Percentiles rank a stretch among this genome's conserved stretches.
Conservation (phyloP, 2,329 filamentous ascomycete species). For the Xylaria sp. region DNA sequence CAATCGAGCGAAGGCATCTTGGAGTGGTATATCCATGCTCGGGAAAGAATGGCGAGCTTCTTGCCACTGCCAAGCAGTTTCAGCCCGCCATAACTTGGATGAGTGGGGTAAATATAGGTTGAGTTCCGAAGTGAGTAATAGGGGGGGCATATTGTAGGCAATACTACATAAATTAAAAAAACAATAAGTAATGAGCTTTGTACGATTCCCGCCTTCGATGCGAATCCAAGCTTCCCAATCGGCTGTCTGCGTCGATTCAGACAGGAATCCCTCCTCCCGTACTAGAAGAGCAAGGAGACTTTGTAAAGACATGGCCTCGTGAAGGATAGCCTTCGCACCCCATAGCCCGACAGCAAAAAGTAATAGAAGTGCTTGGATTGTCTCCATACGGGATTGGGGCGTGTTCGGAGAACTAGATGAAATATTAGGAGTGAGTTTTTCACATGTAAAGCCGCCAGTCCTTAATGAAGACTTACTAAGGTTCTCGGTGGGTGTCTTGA, state of each 20-base stretch:
- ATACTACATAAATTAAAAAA: constrained; percentile 69
- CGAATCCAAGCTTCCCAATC: constrained; percentile 68
- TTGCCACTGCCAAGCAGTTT: constrained; percentile 65
- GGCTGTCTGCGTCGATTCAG: constrained; percentile 53
- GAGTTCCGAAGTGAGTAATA: constrained; percentile 64
- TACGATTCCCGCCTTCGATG: constrained; percentile 61
- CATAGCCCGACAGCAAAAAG: constrained; percentile 66
- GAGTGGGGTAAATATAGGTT: constrained; percentile 60
- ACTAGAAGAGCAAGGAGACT: constrained; percentile 63
- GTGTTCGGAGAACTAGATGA: constrained; percentile 58
- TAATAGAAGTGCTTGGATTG: constrained; percentile 67
- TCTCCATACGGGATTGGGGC: constrained; percentile 65
- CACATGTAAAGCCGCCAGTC: neutral
- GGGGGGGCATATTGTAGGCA: constrained; percentile 64
- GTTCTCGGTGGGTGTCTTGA: constrained; percentile 63
- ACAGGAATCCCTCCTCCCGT: constrained; percentile 61
- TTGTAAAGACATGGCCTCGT: constrained; percentile 64
- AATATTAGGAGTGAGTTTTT: constrained; percentile 1
- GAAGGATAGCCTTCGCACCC: constrained; percentile 64
- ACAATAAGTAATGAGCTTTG: constrained; percentile 65
- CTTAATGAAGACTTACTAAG: constrained; percentile 54
- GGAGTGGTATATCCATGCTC: constrained; percentile 58
- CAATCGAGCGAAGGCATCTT: constrained; percentile 61
- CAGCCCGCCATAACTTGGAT: constrained; percentile 62
- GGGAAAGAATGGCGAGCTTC: constrained; percentile 59